Base-by-base conservation (phyloP, 2,329 filamentous ascomycete species). In the Penicillium sp. region DNA sequence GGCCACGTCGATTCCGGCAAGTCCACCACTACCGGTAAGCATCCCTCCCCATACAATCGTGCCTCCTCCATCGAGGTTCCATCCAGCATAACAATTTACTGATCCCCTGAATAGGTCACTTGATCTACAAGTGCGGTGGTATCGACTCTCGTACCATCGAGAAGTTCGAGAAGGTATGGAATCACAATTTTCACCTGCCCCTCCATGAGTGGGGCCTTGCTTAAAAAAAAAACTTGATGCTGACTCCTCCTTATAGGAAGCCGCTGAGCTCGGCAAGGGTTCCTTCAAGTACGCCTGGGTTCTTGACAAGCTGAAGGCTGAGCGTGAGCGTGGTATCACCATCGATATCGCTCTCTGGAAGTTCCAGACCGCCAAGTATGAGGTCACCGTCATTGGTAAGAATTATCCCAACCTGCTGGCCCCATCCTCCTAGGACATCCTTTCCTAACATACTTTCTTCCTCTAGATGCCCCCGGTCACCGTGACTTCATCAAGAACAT, bases 401-500 rank as follows among this genome's bases (percentile, higher is more conserved):
- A 83, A 30, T 19, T 10, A n/a, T 13, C 6, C 22, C 19, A 25
- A 7, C 13, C 16, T 30, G 0, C 19, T 30, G 14, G n/a, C 11
- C 4, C 19, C 14, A 26, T n/a, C 13, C 4, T 1, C 13, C 7
- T 7, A 10, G 8, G 8, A 11, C 4, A 8, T 11, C 13, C 2
- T 42, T 4, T 19, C 1, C 26, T 52, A 46, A 52, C 69, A 73
- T 62, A 70, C 57, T 37, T 1, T 8, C 7, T 14, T 7, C 45
- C 57, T 57, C 10, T 72, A 90, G 92, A 99, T 80, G 95, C 95
- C 83, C 95, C 95, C 79, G 95, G 95, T 85, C 95, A 99, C 86
- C 94, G 95, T 95, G 95, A 99, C 82, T 99, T 98, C 89, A 98
- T 99, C 92, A 99, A 99, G 94, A 99, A 98, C 93, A 99, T 99